A percentile compares a stretch with the other conserved stretches of the same genome.
Evolutionary conservation across 108 stramenopile genomes (phyloP).

Genomic region (Chaetoceros tenuissimus): DNA sequence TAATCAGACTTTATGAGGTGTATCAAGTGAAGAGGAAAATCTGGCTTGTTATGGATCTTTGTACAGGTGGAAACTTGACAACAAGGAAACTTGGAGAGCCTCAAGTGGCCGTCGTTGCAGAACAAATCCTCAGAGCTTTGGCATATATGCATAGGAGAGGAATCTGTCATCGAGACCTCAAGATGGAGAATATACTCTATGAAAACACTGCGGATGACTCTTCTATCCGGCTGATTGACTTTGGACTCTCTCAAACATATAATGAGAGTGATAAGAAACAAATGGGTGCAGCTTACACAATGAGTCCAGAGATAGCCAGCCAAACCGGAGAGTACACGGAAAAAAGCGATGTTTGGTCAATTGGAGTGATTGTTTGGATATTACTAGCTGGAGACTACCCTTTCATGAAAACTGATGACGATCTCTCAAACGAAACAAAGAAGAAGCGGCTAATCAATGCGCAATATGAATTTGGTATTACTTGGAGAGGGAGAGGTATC

Average conservation of each 20-base stretch:
- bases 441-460: constrained; percentile 27
- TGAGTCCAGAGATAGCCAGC: constrained; percentile 30
- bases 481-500: constrained; percentile 36
- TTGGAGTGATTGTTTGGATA: constrained; percentile 78
- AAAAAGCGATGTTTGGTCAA: constrained; percentile 77
- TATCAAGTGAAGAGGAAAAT: constrained; percentile 52
- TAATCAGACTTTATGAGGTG: constrained; percentile 66
- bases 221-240: constrained; percentile 58
- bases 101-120: constrained; percentile 40
- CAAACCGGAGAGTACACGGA: constrained; percentile 24
- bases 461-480: constrained; percentile 28
- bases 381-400: constrained; percentile 56
- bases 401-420: constrained; percentile 26
- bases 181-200: constrained; percentile 63
- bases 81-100: constrained; percentile 54
- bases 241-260: constrained; percentile 45
- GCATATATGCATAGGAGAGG: constrained; percentile 56
- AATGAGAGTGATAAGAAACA: constrained; percentile 11
- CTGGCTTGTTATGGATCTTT: constrained; percentile 65
- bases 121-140: constrained; percentile 53
- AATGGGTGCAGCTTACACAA: constrained; percentile 21
- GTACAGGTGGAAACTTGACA: constrained; percentile 62
- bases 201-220: constrained; percentile 23
- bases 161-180: constrained; percentile 67
- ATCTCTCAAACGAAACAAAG: constrained; percentile 29